Evolutionary conservation across 169 alveolate genomes (phyloP).

Genomic region (Perkinsus olseni): DNA sequence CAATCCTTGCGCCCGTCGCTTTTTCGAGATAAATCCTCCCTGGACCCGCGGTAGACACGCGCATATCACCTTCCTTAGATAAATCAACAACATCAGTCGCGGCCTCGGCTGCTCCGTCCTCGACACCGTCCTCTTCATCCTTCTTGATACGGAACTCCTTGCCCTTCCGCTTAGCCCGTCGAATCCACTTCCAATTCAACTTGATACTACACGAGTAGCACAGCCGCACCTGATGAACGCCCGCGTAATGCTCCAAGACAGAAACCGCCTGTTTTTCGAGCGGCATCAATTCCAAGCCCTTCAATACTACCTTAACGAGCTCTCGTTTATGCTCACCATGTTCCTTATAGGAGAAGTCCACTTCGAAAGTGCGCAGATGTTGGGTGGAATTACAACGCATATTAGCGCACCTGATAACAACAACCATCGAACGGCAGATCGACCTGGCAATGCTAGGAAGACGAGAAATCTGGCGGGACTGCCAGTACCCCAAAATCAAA

Average conservation of each 20-base stretch:
- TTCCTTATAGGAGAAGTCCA: neutral
- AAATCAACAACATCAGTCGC: neutral
- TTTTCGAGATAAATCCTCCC: no score
- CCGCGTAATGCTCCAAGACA: no score
- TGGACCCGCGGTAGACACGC: no score
- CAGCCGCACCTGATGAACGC: neutral
- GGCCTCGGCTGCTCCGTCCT: neutral
- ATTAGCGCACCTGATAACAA: neutral
- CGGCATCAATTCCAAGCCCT: neutral
- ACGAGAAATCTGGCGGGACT: no score
- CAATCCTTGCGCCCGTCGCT: no score
- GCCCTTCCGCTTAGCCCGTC: neutral
- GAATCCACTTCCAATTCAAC: neutral
- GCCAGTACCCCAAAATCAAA: no score
- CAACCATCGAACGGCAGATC: neutral
- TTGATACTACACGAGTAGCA: neutral
- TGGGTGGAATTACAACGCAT: neutral
- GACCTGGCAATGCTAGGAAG: no score
- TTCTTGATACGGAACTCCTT: neutral
- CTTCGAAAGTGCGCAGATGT: neutral
- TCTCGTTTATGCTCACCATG: neutral
- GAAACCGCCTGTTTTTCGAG: neutral
- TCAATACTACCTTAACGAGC: neutral
- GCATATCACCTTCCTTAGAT: neutral
- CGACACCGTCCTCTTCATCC: neutral